Conservation (phyloP, 2,329 filamentous ascomycete species). For the Trichoderma sp. region DNA sequence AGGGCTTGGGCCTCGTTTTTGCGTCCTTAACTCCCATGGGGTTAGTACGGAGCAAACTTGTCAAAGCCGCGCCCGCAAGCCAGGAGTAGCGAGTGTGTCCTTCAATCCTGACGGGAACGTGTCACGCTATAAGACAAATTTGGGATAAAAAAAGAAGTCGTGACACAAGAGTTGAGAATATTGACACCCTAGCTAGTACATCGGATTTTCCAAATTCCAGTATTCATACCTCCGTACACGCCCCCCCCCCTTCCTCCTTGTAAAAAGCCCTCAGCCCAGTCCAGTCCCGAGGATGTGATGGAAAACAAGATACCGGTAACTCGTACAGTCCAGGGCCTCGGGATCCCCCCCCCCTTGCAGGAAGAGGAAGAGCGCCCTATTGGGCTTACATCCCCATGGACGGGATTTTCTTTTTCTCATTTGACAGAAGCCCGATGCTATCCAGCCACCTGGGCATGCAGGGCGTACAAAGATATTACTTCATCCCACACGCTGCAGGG, state of each 20-base stretch:
- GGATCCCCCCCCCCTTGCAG: background rate
- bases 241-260: background rate
- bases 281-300: background rate
- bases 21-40: background rate
- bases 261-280: background rate
- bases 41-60: background rate
- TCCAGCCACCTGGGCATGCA: background rate
- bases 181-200: background rate
- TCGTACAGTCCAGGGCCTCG: background rate
- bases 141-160: background rate
- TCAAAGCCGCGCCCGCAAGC: background rate
- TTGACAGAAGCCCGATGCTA: background rate
- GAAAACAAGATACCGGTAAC: background rate
- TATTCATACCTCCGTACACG: background rate
- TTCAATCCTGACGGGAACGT: background rate
- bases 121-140: background rate
- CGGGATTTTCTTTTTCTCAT: background rate
- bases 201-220: background rate
- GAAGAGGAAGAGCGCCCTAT: background rate
- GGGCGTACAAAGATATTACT: background rate
- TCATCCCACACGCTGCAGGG: background rate
- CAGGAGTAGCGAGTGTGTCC: background rate
- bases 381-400: slow-evolving; percentile 9
- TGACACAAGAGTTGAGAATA: background rate
- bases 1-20: background rate